phyloP scores from a whole-genome alignment of 2,329 filamentous ascomycete genomes.

The Exophiala calicioides region DNA sequence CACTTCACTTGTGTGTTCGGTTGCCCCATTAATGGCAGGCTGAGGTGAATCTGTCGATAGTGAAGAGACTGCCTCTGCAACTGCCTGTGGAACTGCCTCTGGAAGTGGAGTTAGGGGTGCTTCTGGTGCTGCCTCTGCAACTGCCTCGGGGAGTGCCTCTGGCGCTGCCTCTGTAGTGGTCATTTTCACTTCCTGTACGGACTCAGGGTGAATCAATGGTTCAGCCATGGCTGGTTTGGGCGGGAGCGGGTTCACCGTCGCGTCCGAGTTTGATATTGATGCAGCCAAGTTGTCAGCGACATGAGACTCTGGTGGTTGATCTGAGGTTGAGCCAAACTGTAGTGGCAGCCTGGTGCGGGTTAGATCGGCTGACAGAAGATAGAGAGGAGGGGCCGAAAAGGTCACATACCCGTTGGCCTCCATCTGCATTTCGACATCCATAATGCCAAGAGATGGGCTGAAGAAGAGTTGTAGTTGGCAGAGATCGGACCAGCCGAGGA shows the following conservation, averaged over 20 bases:
- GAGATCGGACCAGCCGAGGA: constrained; percentile 27
- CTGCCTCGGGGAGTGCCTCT: constrained; percentile 13
- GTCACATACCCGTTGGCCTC: constrained; percentile 30
- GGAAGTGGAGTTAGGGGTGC: constrained; percentile 1
- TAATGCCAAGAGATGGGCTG: constrained; percentile 19
- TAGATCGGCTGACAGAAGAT: constrained; percentile 9
- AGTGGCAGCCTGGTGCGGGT: constrained; percentile 27
- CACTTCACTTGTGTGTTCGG: constrained; percentile 5
- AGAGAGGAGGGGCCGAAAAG: constrained; percentile 1
- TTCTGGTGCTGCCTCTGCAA: constrained; percentile 5
- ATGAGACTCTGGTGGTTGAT: constrained; percentile 25
- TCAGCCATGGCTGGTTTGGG: constrained; percentile 11
- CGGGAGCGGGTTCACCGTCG: constrained; percentile 10
- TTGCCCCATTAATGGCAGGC: constrained; percentile 16
- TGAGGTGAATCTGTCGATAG: too few relatives aligned
- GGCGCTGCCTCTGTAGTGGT: constrained; percentile 8
- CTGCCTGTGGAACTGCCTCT: background rate
- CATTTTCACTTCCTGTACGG: constrained; percentile 4
- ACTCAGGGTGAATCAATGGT: constrained; percentile 8
- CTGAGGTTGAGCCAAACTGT: constrained; percentile 28
- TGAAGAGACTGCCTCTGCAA: constrained; percentile 3
- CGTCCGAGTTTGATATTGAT: constrained; percentile 30
- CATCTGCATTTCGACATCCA: constrained; percentile 32
- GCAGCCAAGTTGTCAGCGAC: constrained; percentile 28
- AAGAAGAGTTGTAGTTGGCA: constrained; percentile 2